Evolutionary conservation across 768 basidiomycete genomes (phyloP).

Genomic region (Heimioporus sp.): DNA sequence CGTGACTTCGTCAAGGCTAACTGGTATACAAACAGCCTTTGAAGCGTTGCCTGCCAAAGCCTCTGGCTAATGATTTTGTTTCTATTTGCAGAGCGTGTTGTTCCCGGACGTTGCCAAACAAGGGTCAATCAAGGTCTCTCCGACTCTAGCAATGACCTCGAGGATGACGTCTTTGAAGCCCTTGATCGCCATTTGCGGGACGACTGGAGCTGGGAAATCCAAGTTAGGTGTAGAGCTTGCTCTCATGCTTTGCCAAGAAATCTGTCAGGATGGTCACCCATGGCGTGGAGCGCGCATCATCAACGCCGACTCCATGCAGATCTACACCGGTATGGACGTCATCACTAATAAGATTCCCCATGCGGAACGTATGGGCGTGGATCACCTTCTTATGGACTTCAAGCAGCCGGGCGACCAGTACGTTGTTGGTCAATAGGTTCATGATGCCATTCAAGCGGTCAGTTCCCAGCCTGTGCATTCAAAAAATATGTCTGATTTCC

Average conservation of each 20-base stretch:
- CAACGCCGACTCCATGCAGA: conserved; percentile 98
- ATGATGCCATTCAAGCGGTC: conserved; percentile 76
- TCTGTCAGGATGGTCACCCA: conserved; percentile 24
- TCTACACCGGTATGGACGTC: conserved; percentile 86
- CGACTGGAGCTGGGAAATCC: conserved; percentile 96
- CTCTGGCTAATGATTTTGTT: no score
- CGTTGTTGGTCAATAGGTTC: conserved; percentile 83
- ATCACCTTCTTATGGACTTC: conserved; percentile 88
- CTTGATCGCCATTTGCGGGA: conserved; percentile 85
- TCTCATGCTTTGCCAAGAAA: conserved; percentile 44
- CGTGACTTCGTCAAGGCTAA: no score
- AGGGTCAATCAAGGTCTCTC: neutral
- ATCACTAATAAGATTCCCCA: conserved; percentile 91
- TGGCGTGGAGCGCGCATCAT: conserved; percentile 75
- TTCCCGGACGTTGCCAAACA: neutral
- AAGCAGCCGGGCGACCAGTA: conserved; percentile 87
- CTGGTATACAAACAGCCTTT: no score
- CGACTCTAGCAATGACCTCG: neutral
- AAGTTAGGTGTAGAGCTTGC: conserved; percentile 89
- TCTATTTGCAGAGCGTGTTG: no score
- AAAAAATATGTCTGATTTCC: neutral
- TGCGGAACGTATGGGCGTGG: conserved; percentile 74
- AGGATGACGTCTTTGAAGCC: conserved; percentile 46
- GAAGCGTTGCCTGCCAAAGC: no score
- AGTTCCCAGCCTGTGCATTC: conserved; percentile 26